A percentile compares a stretch with the other conserved stretches of the same genome.
These are phyloP conservation scores for Rhododendron mucronatum DNA, from an alignment of 148 eudicot genomes.

Conservation along the genomic window DNA sequence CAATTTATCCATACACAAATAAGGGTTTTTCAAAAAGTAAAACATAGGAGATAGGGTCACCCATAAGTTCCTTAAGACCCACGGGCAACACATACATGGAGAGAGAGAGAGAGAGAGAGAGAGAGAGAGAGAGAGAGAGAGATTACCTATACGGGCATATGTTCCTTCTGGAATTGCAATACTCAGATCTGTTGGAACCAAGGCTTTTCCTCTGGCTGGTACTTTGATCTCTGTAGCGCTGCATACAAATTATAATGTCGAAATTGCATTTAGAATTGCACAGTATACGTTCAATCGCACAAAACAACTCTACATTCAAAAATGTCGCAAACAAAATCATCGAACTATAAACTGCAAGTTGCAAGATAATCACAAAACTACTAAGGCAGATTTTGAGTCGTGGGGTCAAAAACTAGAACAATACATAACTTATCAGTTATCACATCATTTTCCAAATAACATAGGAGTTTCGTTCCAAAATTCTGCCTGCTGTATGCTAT, in stretches of 20 bases:
- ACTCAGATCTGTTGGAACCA: slow-evolving; percentile 76
- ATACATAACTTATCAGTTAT: background rate
- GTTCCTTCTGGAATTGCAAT: slow-evolving; percentile 78
- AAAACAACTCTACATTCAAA: background rate
- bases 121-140: background rate
- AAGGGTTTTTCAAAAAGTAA: background rate
- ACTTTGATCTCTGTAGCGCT: slow-evolving; percentile 71
- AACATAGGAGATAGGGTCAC: background rate
- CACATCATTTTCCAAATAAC: too few species aligned
- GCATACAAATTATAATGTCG: background rate
- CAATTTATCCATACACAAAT: background rate
- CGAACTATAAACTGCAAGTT: background rate
- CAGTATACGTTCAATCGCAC: slow-evolving; percentile 1
- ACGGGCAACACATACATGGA: background rate
- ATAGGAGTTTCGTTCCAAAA: background rate
- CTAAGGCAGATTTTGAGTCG: background rate
- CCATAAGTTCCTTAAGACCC: background rate
- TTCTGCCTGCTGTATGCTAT: background rate
- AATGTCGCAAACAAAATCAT: slow-evolving; percentile 17
- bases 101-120: background rate
- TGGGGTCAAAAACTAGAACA: too few species aligned
- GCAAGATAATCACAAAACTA: background rate
- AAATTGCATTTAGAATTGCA: background rate
- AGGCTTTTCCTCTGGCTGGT: slow-evolving; percentile 83
- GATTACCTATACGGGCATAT: slow-evolving; percentile 64